phyloP scores from a whole-genome alignment of 2,329 filamentous ascomycete species.

The Xylaria polymorpha region DNA sequence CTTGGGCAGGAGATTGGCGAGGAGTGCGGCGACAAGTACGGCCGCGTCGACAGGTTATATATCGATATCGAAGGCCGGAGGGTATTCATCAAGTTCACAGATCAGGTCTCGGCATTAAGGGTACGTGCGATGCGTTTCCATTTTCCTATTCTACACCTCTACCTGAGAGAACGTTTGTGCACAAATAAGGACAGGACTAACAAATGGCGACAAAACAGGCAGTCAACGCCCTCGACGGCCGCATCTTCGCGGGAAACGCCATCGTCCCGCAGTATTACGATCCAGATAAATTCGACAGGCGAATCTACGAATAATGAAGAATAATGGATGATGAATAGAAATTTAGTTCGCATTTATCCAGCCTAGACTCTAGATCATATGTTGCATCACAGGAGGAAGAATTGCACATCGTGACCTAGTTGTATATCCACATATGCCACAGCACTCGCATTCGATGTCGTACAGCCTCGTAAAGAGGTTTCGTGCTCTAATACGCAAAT shows the following conservation, averaged over 20 bases:
- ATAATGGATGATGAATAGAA: not conserved
- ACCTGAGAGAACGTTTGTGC: slow-evolving; percentile 14
- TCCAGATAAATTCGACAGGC: slow-evolving; percentile 81
- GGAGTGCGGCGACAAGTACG: slow-evolving; percentile 90
- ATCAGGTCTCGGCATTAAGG: slow-evolving; percentile 82
- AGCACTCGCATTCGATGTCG: not conserved
- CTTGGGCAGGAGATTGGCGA: slow-evolving; percentile 96
- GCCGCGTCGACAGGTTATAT: slow-evolving; percentile 81
- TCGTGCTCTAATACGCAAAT: not conserved
- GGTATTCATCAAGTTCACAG: slow-evolving; percentile 95
- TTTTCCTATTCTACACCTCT: slow-evolving; percentile 1
- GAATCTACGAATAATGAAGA: slow-evolving; percentile 59
- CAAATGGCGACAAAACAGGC: slow-evolving; percentile 63
- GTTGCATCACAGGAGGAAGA: not conserved
- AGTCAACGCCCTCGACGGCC: slow-evolving; percentile 88
- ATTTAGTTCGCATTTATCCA: not conserved
- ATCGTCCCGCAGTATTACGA: slow-evolving; percentile 88
- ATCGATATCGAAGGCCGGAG: slow-evolving; percentile 73
- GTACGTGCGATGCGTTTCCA: slow-evolving; percentile 62
- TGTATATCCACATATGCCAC: not conserved
- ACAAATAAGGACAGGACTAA: slow-evolving; percentile 2
- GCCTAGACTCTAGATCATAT: not conserved
- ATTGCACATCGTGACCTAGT: not conserved
- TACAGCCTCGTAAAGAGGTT: not conserved
- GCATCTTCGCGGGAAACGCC: slow-evolving; percentile 86